Evolutionary conservation across 2,329 filamentous ascomycete genomes (phyloP), one percentile per base, ranked within the genome.

Genomic region (Whalleya microplaca): DNA sequence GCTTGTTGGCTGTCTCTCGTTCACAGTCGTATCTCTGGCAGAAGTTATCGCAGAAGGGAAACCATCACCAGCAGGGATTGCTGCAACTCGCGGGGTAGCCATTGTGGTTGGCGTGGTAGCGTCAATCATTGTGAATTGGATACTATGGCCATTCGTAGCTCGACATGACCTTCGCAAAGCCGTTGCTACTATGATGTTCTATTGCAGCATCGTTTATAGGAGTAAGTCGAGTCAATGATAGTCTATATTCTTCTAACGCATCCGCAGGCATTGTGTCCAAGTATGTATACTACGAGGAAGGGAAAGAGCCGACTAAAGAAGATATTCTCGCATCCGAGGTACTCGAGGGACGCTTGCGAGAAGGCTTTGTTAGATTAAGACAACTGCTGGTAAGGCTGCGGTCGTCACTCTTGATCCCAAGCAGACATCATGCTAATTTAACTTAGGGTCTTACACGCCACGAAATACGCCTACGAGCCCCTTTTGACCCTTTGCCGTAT

Each of bases 111-210:
- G 83, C 2, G 79, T 83, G 2, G 73, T 81, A 1, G 75, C 79
- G 1, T 81, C 83, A 0, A 74, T 85, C 10, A 58, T 83, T 1
- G 77, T 85, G 14, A 86, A 85, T 61, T 86, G 82, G 83, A 64
- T 83, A 12, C 70, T 86, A 2, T 86, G 84, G 84, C 84, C 84
- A 2, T 86, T 86, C 59, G 76, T 86, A 4, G 83, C 84, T 10
- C 75, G 84, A 12, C 83, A 85, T 62, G 83, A 85, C 65, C 74
- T 86, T 14, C 73, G 83, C 20, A 81, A 79, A 55, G 82, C 81
- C 0, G 67, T 84, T 1, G 81, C 82, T 0, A 74, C 77, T 2
- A 85, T 84, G 80, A 73, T 86, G 61, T 80, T 84, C 47, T 84
- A 84, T 63, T 77, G 80, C 55, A 83, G 81, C 55, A 78, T 85